phyloP scores from a whole-genome alignment of 768 basidiomycete genomes.

The Tricholoma saponaceum region DNA sequence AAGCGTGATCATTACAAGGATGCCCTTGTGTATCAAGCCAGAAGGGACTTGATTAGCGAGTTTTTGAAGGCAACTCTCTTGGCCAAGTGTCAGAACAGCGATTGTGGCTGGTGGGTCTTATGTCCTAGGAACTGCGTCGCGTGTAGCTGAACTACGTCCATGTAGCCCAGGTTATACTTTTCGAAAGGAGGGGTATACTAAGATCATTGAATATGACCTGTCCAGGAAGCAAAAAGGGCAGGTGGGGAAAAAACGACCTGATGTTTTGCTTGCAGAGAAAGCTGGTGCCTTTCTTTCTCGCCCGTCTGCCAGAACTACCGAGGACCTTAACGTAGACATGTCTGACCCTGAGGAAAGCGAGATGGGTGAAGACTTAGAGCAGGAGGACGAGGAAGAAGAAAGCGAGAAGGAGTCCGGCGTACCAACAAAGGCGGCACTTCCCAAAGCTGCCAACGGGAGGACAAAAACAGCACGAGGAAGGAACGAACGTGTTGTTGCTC shows the following conservation, averaged over 20 bases:
- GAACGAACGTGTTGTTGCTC: conserved; percentile 85
- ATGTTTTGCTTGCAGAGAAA: conserved; percentile 64
- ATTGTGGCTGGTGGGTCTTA: conserved; percentile 76
- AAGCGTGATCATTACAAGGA: conserved; percentile 88
- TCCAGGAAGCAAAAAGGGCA: conserved; percentile 71
- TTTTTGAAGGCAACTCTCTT: conserved; percentile 68
- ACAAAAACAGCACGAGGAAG: conserved; percentile 74
- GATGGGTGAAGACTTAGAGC: conserved; percentile 47
- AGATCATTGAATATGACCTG: conserved; percentile 92
- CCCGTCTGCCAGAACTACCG: conserved; percentile 19
- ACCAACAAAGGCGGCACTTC: conserved; percentile 31
- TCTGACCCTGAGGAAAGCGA: conserved; percentile 46
- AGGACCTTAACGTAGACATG: conserved; percentile 47
- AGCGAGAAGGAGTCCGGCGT: conserved; percentile 9
- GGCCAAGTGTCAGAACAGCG: conserved; percentile 71
- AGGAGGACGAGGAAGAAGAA: conserved; percentile 38
- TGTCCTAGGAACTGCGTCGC: neutral
- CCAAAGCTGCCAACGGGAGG: conserved; percentile 72
- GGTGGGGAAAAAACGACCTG: conserved; percentile 58
- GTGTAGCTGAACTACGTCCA: conserved; percentile 4
- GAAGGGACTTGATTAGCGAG: conserved; percentile 78
- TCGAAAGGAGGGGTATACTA: conserved; percentile 91
- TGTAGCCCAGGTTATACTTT: conserved; percentile 76
- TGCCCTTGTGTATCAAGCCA: conserved; percentile 77
- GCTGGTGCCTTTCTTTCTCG: conserved; percentile 22